These are phyloP conservation scores for Porcisia hertigi DNA, from an alignment of 208 protist species.

Conservation along the genomic window DNA sequence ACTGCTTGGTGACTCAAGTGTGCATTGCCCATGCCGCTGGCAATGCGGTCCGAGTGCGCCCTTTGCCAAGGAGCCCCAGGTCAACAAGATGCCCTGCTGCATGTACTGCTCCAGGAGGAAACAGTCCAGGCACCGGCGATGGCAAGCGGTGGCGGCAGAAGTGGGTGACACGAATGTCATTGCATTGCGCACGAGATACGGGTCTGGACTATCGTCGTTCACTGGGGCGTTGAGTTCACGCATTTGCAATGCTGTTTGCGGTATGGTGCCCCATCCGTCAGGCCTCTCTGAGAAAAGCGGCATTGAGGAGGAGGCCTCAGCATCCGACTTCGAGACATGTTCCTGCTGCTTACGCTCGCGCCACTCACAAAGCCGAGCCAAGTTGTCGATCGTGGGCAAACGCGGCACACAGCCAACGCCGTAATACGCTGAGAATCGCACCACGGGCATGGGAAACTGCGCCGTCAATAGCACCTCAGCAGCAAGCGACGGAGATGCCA, in stretches of 20 bases:
- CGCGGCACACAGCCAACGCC: constrained; percentile 60
- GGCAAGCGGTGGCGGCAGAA: constrained; percentile 4
- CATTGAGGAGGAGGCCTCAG: not conserved
- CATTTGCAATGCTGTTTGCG: constrained; percentile 7
- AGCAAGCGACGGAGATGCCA: not conserved
- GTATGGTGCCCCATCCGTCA: constrained; percentile 6
- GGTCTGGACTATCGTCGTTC: constrained; percentile 1
- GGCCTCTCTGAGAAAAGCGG: not conserved
- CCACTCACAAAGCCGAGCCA: constrained; percentile 16
- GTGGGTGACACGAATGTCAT: constrained; percentile 11
- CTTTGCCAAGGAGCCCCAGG: constrained; percentile 39
- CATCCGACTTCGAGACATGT: not conserved
- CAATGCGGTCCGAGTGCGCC: constrained; percentile 32
- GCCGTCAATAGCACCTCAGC: constrained; percentile 26
- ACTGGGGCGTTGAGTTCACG: constrained; percentile 7
- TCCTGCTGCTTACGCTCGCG: constrained; percentile 5
- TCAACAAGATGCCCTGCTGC: constrained; percentile 33
- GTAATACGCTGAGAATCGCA: constrained; percentile 50
- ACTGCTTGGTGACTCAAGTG: not conserved
- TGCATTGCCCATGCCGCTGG: not conserved
- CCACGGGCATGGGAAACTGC: constrained; percentile 62
- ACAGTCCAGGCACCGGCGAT: constrained; percentile 9
- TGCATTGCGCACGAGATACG: constrained; percentile 20
- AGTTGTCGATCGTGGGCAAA: constrained; percentile 35
- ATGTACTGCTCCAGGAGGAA: constrained; percentile 34